Percentiles rank a stretch among this genome's conserved stretches.
Conservation (phyloP, 2,329 filamentous ascomycete genomes). For the Ophiostoma novo-ulmi region DNA sequence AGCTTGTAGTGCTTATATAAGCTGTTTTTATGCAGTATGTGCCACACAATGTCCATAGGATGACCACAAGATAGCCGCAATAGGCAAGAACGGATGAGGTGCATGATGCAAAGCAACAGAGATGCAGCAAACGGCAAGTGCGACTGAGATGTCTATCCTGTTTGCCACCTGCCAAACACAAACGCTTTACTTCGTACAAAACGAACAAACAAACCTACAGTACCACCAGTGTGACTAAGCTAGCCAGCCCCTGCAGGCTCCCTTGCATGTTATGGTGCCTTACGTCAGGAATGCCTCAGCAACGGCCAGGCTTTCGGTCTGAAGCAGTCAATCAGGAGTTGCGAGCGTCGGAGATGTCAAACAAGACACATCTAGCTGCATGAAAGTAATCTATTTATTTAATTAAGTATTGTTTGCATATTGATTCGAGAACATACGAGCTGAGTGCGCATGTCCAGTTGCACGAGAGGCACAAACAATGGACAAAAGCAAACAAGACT, state of each 20-base stretch:
- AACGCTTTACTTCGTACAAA: background rate
- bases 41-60: background rate
- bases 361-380: background rate
- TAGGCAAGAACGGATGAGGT: background rate
- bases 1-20: background rate
- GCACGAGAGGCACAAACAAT: background rate
- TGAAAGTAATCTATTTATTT: background rate
- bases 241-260: slow-evolving; percentile 13
- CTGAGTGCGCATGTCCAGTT: slow-evolving; percentile 12
- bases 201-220: background rate
- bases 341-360: slow-evolving; percentile 10
- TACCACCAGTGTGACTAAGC: background rate
- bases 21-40: background rate
- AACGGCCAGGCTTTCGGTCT: slow-evolving; percentile 9
- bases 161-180: slow-evolving; percentile 18
- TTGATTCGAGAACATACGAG: background rate
- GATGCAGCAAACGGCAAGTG: background rate
- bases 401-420: background rate
- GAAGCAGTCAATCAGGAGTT: slow-evolving; percentile 10
- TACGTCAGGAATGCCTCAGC: slow-evolving; percentile 10
- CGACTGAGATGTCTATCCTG: slow-evolving; percentile 6
- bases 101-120: background rate
- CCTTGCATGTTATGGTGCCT: slow-evolving; percentile 13
- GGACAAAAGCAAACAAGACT: background rate
- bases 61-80: background rate